phyloP scores from a whole-genome alignment of 2,329 filamentous ascomycete genomes.

The Monilinia polystroma region DNA sequence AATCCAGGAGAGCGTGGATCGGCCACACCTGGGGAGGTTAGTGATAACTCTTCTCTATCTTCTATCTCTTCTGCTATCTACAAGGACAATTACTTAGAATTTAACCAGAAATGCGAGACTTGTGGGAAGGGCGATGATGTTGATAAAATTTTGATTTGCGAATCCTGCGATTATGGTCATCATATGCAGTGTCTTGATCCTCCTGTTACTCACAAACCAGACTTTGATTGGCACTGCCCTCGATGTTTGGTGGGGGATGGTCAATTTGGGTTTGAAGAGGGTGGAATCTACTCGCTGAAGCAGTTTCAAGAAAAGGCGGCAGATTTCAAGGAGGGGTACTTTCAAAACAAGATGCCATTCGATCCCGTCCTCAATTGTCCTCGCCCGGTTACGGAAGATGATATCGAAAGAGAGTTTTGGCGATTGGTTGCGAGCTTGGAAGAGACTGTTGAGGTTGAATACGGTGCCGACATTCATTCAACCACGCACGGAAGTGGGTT shows the following conservation, averaged over 20 bases:
- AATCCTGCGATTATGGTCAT: constrained; percentile 86
- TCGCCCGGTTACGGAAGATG: constrained; percentile 84
- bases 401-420: constrained; percentile 97
- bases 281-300: constrained; percentile 88
- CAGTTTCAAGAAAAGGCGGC: constrained; percentile 96
- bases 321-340: constrained; percentile 92
- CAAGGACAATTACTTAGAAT: constrained; percentile 37
- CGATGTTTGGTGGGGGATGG: constrained; percentile 93
- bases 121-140: constrained; percentile 78
- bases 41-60: constrained; percentile 53
- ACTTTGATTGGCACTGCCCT: constrained; percentile 93
- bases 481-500: constrained; percentile 98
- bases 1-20: constrained; percentile 51
- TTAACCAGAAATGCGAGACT: constrained; percentile 71
- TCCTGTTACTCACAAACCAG: constrained; percentile 71
- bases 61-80: constrained; percentile 7
- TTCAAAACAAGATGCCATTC: constrained; percentile 84
- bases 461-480: constrained; percentile 96
- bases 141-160: constrained; percentile 73
- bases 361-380: constrained; percentile 81
- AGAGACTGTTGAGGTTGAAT: constrained; percentile 96
- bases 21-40: constrained; percentile 52
- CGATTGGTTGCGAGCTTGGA: constrained; percentile 88
- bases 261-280: constrained; percentile 96
- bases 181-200: constrained; percentile 89